Percentiles rank a stretch among this genome's conserved stretches.
Conservation (phyloP, 148 eudicot species). For the Rhododendron ovatum region DNA sequence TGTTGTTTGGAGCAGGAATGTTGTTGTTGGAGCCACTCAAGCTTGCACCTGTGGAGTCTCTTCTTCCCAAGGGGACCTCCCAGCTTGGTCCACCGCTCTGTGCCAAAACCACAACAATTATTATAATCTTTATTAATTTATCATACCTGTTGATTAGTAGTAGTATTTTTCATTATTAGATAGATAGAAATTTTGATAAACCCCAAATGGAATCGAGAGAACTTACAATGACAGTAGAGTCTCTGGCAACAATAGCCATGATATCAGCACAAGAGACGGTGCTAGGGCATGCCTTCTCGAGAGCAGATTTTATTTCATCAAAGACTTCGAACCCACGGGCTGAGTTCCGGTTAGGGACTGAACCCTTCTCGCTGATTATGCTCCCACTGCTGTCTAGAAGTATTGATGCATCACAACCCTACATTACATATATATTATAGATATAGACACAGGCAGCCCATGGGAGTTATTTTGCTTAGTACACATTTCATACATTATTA, state of each 20-base stretch:
- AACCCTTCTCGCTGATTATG: constrained; percentile 42
- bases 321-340: constrained; percentile 47
- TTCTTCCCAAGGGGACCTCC: constrained; percentile 88
- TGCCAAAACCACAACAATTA: not conserved
- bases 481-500: no score
- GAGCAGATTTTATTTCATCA: constrained; percentile 44
- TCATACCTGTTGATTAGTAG: no score
- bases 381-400: constrained; percentile 37
- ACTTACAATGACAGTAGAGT: constrained; percentile 43
- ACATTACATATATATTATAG: not conserved
- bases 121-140: no score
- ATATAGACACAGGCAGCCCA: not conserved
- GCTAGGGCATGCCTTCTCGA: constrained; percentile 47
- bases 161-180: no score
- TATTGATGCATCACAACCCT: constrained; percentile 61
- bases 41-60: constrained; percentile 71
- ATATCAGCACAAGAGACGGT: constrained; percentile 62
- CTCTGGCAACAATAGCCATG: constrained; percentile 41
- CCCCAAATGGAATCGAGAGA: not conserved
- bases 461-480: no score
- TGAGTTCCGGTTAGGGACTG: constrained; percentile 41
- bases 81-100: constrained; percentile 85
- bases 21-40: constrained; percentile 81
- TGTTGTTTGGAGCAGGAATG: constrained; percentile 92
- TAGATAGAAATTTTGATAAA: no score